phyloP scores from a whole-genome alignment of 192 early-diverging fungal genomes.

The Podila clonocystis region DNA sequence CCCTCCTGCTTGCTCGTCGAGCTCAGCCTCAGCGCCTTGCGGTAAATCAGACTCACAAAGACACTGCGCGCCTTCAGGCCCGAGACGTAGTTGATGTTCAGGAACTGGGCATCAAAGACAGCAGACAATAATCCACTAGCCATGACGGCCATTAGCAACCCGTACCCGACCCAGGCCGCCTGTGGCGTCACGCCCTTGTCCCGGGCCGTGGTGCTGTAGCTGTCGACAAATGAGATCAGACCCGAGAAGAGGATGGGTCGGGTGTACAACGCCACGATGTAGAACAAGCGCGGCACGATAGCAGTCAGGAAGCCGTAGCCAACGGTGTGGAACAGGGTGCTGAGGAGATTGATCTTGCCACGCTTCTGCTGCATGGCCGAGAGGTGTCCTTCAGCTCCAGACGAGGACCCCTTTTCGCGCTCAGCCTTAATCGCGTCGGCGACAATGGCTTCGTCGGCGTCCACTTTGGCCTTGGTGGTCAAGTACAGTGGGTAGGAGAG shows the following conservation, averaged over 20 bases:
- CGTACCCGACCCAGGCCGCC: conserved; percentile 23
- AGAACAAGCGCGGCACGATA: conserved; percentile 13
- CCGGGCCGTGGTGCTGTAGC: conserved; percentile 6
- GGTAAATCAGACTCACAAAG: conserved; percentile 64
- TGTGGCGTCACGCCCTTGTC: background rate
- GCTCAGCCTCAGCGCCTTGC: conserved; percentile 64
- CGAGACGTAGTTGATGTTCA: conserved; percentile 24
- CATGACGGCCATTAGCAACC: conserved; percentile 31
- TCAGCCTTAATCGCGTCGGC: conserved; percentile 15
- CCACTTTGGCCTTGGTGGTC: conserved; percentile 39
- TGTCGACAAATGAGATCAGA: conserved; percentile 24
- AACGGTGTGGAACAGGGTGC: conserved; percentile 15
- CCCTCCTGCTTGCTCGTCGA: conserved; percentile 66
- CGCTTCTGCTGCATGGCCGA: background rate
- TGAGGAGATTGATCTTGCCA: conserved; percentile 18
- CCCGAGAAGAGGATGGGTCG: conserved; percentile 27
- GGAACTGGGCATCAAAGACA: conserved; percentile 34
- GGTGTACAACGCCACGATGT: conserved; percentile 11
- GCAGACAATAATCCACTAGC: conserved; percentile 5
- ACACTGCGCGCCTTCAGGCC: conserved; percentile 61
- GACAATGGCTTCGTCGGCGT: conserved; percentile 37
- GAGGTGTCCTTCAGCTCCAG: background rate
- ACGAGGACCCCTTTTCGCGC: background rate
- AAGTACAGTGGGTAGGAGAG: conserved; percentile 45
- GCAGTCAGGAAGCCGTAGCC: conserved; percentile 35